Evolutionary conservation across 2,329 filamentous ascomycete genomes (phyloP).

Genomic region (Fusarium mexicanum): DNA sequence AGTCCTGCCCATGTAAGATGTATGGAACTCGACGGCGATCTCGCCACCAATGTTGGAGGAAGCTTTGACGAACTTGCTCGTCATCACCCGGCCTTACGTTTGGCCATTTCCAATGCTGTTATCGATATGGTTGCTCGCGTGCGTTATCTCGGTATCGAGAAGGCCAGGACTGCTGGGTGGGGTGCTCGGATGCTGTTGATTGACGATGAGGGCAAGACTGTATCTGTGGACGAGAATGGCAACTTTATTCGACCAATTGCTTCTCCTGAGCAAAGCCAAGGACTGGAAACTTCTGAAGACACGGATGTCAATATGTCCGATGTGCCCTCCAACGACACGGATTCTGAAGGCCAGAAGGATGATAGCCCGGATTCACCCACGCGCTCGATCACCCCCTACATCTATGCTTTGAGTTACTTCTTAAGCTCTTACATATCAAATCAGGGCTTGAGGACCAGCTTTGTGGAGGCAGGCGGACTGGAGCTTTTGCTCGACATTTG

Average conservation of each 20-base stretch:
- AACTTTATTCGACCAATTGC: slow-evolving; percentile 45
- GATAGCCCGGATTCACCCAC: slow-evolving; percentile 38
- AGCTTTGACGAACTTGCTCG: slow-evolving; percentile 94
- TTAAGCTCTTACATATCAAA: slow-evolving; percentile 79
- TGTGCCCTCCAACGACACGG: slow-evolving; percentile 39
- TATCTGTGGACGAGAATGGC: slow-evolving; percentile 63
- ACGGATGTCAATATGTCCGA: slow-evolving; percentile 75
- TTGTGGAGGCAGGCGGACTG: slow-evolving; percentile 82
- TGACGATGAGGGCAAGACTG: slow-evolving; percentile 64
- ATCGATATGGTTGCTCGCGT: slow-evolving; percentile 89
- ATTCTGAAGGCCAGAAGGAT: slow-evolving; percentile 23
- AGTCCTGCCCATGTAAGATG: slow-evolving; percentile 88
- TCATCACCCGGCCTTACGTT: slow-evolving; percentile 87
- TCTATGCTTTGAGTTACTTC: slow-evolving; percentile 81
- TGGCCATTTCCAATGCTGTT: slow-evolving; percentile 83
- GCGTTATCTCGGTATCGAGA: slow-evolving; percentile 74
- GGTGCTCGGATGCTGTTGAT: slow-evolving; percentile 81
- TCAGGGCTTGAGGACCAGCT: slow-evolving; percentile 73
- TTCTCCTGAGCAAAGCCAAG: slow-evolving; percentile 52
- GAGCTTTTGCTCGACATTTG: slow-evolving; percentile 87
- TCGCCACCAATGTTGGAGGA: slow-evolving; percentile 78
- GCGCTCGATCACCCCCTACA: slow-evolving; percentile 69
- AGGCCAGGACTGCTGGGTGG: slow-evolving; percentile 74
- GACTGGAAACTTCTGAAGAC: slow-evolving; percentile 48
- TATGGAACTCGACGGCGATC: slow-evolving; percentile 76